phyloP scores from a whole-genome alignment of 208 protist species.

The Leishmania tropica region DNA sequence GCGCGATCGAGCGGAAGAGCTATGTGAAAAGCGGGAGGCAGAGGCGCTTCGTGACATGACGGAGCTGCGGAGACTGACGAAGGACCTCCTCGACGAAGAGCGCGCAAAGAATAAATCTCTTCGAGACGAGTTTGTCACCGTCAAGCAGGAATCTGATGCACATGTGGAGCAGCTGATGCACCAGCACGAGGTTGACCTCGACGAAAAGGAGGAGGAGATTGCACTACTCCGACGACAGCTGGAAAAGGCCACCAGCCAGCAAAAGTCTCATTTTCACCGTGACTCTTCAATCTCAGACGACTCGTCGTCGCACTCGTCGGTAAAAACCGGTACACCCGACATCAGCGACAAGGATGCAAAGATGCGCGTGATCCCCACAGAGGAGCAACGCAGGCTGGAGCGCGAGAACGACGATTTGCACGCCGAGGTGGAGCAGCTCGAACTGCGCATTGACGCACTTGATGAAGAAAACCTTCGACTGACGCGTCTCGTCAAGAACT shows the following conservation, averaged over 20 bases:
- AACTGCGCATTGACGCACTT: slow-evolving; percentile 60
- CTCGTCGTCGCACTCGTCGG: slow-evolving; percentile 10
- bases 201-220: slow-evolving; percentile 56
- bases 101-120: slow-evolving; percentile 42
- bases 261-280: slow-evolving; percentile 30
- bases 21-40: slow-evolving; percentile 70
- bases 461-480: slow-evolving; percentile 73
- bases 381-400: slow-evolving; percentile 45
- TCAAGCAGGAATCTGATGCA: slow-evolving; percentile 44
- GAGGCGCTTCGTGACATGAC: slow-evolving; percentile 82
- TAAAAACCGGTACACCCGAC: not conserved
- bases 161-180: slow-evolving; percentile 55
- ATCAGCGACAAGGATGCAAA: not conserved
- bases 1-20: slow-evolving; percentile 73
- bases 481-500: slow-evolving; percentile 63
- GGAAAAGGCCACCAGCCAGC: slow-evolving; percentile 35
- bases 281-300: slow-evolving; percentile 22
- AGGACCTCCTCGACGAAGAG: slow-evolving; percentile 68
- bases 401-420: slow-evolving; percentile 75
- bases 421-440: slow-evolving; percentile 71
- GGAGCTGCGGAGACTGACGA: slow-evolving; percentile 59
- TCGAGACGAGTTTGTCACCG: slow-evolving; percentile 40
- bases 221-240: slow-evolving; percentile 43
- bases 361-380: slow-evolving; percentile 7
- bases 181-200: slow-evolving; percentile 42